Base-by-base conservation (phyloP, 2,329 filamentous ascomycete genomes). In the Torrubiella hemipterigena region DNA sequence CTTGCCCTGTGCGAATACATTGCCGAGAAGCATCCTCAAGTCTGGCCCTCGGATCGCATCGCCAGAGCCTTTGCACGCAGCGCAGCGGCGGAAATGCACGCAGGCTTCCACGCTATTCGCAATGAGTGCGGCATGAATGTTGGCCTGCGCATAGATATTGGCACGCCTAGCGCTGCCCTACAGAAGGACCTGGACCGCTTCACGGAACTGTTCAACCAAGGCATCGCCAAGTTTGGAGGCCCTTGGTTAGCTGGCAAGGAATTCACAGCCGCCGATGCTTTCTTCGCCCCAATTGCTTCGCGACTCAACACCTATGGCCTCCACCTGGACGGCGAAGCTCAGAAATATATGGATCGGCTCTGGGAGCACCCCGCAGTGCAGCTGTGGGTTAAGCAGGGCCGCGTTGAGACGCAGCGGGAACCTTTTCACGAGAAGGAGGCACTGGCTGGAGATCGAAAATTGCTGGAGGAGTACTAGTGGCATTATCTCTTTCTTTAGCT, bases 1-100 rank as follows among this genome's bases (percentile, higher is more conserved):
- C 50, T 67, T 11, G 56, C 65, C 33, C 67, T 69, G 29, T 49
- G 48, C 47, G 63, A 67, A 34, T 61, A 59, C 40, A 44, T 68
- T 4, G 59, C 61, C 13, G 63, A 68, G 35, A 39, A 42, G 14
- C 42, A 61, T 30, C 57, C 61, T 0, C 36, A 35, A n/a, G 53
- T 58, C 1, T 68, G 63, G 57, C 64, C 65, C 0, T 20, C 32
- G 6, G 54, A 58, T 35, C 30, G 44, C 10, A 42, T 45, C 5
- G 54, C 61, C 3, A 51, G 61, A 9, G 58, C 62, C 1, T 58
- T 57, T 37, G 63, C 63, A 11, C 49, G 62, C 22, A 48, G 46
- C 17, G 63, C 61, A 7, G 54, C 56, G 5, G 57, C 62, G 0
- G 58, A 65, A 42, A 66, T 67, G 62, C 61, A 65, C 45, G 50